phyloP scores from a whole-genome alignment of 1,284 basidiomycete species.

The Amylostereum areolatum region DNA sequence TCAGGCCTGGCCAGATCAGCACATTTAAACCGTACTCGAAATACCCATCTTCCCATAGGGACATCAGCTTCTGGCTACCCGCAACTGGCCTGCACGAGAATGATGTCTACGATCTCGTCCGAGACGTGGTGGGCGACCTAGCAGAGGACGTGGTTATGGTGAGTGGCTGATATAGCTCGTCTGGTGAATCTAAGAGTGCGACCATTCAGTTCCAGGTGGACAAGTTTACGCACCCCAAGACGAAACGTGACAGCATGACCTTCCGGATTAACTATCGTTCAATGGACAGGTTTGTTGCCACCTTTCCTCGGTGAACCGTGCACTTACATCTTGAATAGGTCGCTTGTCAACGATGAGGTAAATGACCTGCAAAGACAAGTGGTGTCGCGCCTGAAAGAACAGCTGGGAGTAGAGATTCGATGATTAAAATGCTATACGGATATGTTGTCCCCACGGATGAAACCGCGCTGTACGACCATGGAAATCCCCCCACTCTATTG shows the following conservation, averaged over 20 bases:
- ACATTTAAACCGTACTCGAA: slow-evolving; percentile 87
- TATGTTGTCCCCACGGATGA: no score
- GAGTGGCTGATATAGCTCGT: slow-evolving; percentile 15
- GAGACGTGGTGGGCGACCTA: slow-evolving; percentile 88
- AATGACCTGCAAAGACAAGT: slow-evolving; percentile 71
- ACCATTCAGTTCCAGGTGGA: slow-evolving; percentile 63
- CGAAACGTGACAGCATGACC: slow-evolving; percentile 73
- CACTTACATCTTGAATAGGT: slow-evolving; percentile 37
- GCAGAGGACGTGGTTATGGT: slow-evolving; percentile 89
- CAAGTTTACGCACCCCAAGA: slow-evolving; percentile 89
- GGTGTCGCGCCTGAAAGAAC: slow-evolving; percentile 43
- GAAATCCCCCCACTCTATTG: no score
- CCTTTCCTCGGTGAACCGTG: background rate
- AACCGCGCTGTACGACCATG: no score
- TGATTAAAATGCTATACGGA: slow-evolving; percentile 22
- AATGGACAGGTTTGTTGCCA: slow-evolving; percentile 75
- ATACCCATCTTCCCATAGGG: slow-evolving; percentile 86
- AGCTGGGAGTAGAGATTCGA: slow-evolving; percentile 78
- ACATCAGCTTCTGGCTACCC: slow-evolving; percentile 89
- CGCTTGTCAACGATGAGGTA: slow-evolving; percentile 86
- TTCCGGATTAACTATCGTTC: slow-evolving; percentile 94
- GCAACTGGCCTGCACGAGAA: slow-evolving; percentile 77
- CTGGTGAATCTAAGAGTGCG: background rate
- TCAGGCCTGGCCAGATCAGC: slow-evolving; percentile 68
- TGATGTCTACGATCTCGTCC: slow-evolving; percentile 92